These are phyloP conservation scores for Lizonia empirigonia DNA, from an alignment of 2,329 filamentous ascomycete genomes.

Conservation along the genomic window DNA sequence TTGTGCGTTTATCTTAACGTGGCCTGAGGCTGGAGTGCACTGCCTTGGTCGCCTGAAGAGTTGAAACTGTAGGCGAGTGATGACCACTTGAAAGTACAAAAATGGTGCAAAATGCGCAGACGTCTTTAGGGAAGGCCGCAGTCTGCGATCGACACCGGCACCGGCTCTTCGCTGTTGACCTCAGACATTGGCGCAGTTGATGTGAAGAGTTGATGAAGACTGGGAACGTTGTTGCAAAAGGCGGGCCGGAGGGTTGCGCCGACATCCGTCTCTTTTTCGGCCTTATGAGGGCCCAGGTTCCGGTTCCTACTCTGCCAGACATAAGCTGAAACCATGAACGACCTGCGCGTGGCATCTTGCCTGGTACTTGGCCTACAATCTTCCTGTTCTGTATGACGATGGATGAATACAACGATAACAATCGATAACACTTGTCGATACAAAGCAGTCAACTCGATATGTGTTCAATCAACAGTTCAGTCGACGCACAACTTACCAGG, in stretches of 20 bases:
- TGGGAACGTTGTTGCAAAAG: neutral
- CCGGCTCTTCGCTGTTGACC: neutral
- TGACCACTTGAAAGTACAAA: neutral
- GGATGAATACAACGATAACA: too few species aligned
- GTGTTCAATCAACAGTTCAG: too few species aligned
- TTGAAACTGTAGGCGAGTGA: slow-evolving; percentile 2
- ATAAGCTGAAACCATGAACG: neutral
- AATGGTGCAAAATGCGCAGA: neutral
- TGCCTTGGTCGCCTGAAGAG: slow-evolving; percentile 11
- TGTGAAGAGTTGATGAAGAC: neutral
- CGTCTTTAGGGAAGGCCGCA: too few species aligned
- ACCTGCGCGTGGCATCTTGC: neutral
- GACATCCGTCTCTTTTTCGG: neutral
- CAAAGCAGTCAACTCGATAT: too few species aligned
- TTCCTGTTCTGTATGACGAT: too few species aligned
- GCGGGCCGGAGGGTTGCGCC: neutral
- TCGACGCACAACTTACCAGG: too few species aligned
- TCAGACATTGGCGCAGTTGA: neutral
- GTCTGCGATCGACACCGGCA: too few species aligned
- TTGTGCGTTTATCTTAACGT: slow-evolving; percentile 12
- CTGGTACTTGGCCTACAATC: neutral
- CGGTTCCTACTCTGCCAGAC: neutral
- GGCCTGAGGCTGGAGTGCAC: slow-evolving; percentile 18
- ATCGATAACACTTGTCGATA: too few species aligned
- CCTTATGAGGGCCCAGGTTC: neutral